Evolutionary conservation across 2,329 filamentous ascomycete species (phyloP).

Genomic region (Colletotrichum musicola): DNA sequence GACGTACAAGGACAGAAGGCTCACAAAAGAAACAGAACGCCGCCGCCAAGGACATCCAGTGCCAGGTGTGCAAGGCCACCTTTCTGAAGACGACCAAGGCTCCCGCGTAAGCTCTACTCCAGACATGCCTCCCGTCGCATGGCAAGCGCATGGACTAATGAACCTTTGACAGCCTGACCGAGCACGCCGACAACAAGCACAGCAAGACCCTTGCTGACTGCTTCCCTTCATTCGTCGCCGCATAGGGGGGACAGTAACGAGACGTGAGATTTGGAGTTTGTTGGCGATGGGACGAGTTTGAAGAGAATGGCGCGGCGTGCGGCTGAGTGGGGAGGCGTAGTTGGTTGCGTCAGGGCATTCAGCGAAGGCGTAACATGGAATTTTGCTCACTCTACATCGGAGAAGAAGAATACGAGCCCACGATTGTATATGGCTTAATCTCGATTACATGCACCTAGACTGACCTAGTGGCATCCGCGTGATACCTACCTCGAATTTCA

Average conservation of each 20-base stretch:
- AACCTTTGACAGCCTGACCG: slow-evolving; percentile 64
- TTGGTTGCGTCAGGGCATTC: slow-evolving; percentile 26
- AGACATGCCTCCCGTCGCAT: background rate
- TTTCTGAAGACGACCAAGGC: slow-evolving; percentile 83
- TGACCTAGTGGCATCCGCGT: background rate
- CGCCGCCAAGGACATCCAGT: slow-evolving; percentile 81
- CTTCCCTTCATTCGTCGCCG: slow-evolving; percentile 68
- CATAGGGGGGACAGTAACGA: slow-evolving; percentile 4
- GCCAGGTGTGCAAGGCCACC: slow-evolving; percentile 80
- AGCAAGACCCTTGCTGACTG: slow-evolving; percentile 78
- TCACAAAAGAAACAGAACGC: slow-evolving; percentile 67
- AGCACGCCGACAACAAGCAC: slow-evolving; percentile 83
- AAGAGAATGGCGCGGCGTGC: background rate
- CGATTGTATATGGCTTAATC: slow-evolving; percentile 6
- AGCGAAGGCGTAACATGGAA: slow-evolving; percentile 39
- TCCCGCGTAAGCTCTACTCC: slow-evolving; percentile 68
- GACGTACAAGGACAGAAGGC: background rate
- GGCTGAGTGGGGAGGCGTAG: slow-evolving; percentile 2
- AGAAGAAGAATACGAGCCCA: slow-evolving; percentile 26
- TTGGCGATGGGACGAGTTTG: slow-evolving; percentile 3
- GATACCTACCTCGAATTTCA: slow-evolving; percentile 38
- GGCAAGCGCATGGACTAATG: slow-evolving; percentile 25
- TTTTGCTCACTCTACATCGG: slow-evolving; percentile 30
- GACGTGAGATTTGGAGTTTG: background rate
- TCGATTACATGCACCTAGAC: background rate